Evolutionary conservation across 1,139 yeast genomes (phyloP), one percentile per base, ranked within the genome.

Genomic region (Geotrichum carabidarum): DNA sequence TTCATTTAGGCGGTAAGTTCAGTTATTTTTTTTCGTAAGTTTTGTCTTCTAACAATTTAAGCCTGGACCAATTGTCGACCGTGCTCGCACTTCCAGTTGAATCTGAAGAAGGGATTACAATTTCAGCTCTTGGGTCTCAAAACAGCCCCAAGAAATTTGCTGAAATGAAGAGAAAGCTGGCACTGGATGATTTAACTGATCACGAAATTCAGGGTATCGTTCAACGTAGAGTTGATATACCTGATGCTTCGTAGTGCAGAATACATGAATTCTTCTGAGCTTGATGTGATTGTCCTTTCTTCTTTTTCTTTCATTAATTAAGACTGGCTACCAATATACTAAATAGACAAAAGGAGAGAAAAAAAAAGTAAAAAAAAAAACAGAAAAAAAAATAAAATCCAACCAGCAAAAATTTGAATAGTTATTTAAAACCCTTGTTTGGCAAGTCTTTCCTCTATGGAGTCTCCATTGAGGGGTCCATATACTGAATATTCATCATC

Each of bases 151-250:
- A 14, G 8, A 48, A 46, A 15, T 46, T 45, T 31, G 41, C 17
- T n/a, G 44, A 31, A 6, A 49, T 73, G 18, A 68, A 64, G 56
- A 51, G 59, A 2, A 51, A 56, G 1, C 54, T 67, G 22, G 43
- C 58, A 4, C 53, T 73, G 7, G 52, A 54, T 8, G 57, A 59
- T 47, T 55, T 73, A 41, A 60, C 56, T 9, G 71, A 71, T 53
- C 60, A 65, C 18, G 76, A 72, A 40, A 63, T 73, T 9, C 50
- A 52, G 14, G 45, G 40, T n/a, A 34, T 55, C 17, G 38, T 48
- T 8, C 53, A 45, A 22, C 47, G 57, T 4, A 38, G 54, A 40
- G 38, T 37, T 14, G 54, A 45, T 31, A 45, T 27, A 30, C 14
- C 2, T 22, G 9, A 27, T 8, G 9, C 14, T 44, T 14, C 48